Evolutionary conservation across 495 filamentous ascomycete species (phyloP), one percentile per base, ranked within the genome.

Genomic region (Hyphodiscus hymeniophilus): DNA sequence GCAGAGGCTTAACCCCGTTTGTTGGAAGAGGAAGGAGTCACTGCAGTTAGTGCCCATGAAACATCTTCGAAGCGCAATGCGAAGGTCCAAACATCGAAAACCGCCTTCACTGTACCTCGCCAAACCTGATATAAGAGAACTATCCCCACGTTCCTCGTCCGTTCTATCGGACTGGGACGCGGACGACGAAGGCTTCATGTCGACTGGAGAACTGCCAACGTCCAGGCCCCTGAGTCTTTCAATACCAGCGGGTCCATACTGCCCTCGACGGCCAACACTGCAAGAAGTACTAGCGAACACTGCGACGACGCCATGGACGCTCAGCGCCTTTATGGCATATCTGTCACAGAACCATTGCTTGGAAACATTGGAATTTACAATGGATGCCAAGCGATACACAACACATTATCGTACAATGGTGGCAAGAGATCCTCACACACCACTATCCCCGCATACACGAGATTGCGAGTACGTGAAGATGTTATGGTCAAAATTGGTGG

Each of bases 331-430:
- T 66, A 97, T 87, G 77, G 92, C 91, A 42, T 99, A 92, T 61
- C 77, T 97, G 20, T 96, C 94, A 2, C 90, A 95, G 57, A 97
- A 97, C 54, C 94, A 97, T 65, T 99, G 94, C 59, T 67, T 97
- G 35, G 94, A 99, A 65, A 99, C 88, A 6, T 68, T 99, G 38
- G 94, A 99, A 60, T 99, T 99, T 68, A 95, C 92, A 35, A 77
- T 96, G 76, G 92, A 96, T 62, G 87, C 92, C 40, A 81, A 85
- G 42, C 81, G 89, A n/a, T 99, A 99, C 66, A 74, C 77, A 39
- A 77, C 87, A 45, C 80, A 84, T 46, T 89, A 90, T 60, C 61
- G 72, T 24, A 68, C 77, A 12, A 66, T 85, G 51, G 28, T 43
- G 58, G 55, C 41, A 65, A 70, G 38, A 13, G 48, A 54, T 26